Percentiles rank a stretch among this genome's conserved stretches.
Evolutionary conservation across 2,329 filamentous ascomycete genomes (phyloP).

Genomic region (Paraconiothyrium sp.): DNA sequence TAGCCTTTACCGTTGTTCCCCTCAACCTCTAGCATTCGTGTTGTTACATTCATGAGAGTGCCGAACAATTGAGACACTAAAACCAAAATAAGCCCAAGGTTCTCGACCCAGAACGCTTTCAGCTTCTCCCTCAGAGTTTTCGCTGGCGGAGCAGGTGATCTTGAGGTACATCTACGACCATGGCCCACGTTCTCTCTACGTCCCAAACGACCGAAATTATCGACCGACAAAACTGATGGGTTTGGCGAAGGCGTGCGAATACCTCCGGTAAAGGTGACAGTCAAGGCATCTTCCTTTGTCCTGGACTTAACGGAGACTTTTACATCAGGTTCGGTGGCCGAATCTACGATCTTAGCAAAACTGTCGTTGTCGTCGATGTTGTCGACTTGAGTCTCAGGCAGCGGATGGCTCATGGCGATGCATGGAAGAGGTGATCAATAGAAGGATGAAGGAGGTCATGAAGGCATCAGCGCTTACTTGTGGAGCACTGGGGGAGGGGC

Average conservation of each 20-base stretch:
- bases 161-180: conserved; percentile 32
- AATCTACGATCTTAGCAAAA: conserved; percentile 28
- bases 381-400: conserved; percentile 29
- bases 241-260: conserved; percentile 46
- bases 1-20: conserved; percentile 72
- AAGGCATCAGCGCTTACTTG: background rate
- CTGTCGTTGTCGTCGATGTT: conserved; percentile 24
- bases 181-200: conserved; percentile 26
- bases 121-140: conserved; percentile 32
- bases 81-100: conserved; percentile 78
- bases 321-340: conserved; percentile 18
- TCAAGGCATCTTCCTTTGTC: conserved; percentile 39
- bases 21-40: conserved; percentile 75
- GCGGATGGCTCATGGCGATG: conserved; percentile 37
- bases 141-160: conserved; percentile 34
- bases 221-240: conserved; percentile 46
- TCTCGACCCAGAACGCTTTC: conserved; percentile 65
- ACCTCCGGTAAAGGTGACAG: conserved; percentile 36
- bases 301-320: conserved; percentile 36
- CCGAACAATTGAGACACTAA: conserved; percentile 82
- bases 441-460: background rate
- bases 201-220: conserved; percentile 41
- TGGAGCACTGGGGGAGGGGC: conserved; percentile 9
- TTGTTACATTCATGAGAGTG: conserved; percentile 84
- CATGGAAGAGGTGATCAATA: conserved; percentile 19